Conservation (phyloP, 2,329 filamentous ascomycete genomes). For the Neofusicoccum umdonicola region DNA sequence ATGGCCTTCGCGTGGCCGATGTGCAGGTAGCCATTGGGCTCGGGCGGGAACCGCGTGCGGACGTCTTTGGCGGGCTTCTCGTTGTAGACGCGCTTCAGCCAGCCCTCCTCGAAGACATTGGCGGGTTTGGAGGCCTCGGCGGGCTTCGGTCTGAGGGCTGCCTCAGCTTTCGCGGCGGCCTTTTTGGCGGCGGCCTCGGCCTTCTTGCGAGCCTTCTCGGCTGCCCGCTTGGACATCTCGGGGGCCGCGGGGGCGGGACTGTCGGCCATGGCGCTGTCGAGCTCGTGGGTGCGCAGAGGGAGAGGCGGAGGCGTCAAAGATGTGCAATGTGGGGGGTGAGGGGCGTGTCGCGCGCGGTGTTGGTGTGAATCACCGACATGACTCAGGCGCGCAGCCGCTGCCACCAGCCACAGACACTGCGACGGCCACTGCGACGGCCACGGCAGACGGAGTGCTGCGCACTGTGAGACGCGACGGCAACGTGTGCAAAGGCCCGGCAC, state of each 20-base stretch:
- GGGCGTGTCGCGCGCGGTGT: neutral
- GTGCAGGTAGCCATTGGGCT: slow-evolving; percentile 89
- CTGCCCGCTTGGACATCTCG: slow-evolving; percentile 45
- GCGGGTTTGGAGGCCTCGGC: slow-evolving; percentile 30
- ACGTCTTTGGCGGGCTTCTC: slow-evolving; percentile 49
- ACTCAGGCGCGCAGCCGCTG: neutral
- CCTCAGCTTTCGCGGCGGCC: slow-evolving; percentile 40
- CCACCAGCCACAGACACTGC: neutral
- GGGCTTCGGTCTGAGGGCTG: slow-evolving; percentile 41
- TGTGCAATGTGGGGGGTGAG: slow-evolving; percentile 7
- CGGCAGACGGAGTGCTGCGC: neutral
- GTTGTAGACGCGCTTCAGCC: slow-evolving; percentile 50
- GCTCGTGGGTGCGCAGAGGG: neutral
- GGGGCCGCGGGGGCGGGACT: neutral
- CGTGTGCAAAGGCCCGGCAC: too few species aligned
- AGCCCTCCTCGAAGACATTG: slow-evolving; percentile 49
- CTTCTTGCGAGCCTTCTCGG: slow-evolving; percentile 51
- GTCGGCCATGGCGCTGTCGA: slow-evolving; percentile 12
- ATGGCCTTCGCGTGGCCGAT: slow-evolving; percentile 96
- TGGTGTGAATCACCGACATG: slow-evolving; percentile 9
- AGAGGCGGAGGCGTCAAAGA: neutral
- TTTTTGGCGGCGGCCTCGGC: slow-evolving; percentile 45
- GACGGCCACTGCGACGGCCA: neutral
- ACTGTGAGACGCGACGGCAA: too few species aligned
- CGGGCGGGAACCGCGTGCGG: slow-evolving; percentile 51